A percentile compares a stretch with the other conserved stretches of the same genome.
Conservation (phyloP, 768 basidiomycete genomes). For the Kockovaella imperatae region DNA sequence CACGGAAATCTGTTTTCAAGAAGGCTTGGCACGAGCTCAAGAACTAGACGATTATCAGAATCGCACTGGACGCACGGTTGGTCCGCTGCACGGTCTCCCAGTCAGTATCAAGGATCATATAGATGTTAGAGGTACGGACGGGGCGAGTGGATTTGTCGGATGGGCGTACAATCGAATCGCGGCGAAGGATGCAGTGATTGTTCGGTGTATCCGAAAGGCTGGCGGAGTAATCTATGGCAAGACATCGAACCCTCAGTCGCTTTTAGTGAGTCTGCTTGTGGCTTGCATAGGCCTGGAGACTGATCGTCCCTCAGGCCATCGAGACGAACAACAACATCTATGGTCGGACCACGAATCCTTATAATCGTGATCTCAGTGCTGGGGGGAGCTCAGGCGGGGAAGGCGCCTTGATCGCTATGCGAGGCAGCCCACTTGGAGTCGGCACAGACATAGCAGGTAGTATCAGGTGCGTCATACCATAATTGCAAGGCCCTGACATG, state of each 20-base stretch:
- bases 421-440: conserved; percentile 20
- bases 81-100: conserved; percentile 8
- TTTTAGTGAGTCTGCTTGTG: conserved; percentile 38
- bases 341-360: conserved; percentile 28
- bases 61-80: conserved; percentile 2
- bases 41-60: conserved; percentile 2
- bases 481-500: conserved; percentile 8
- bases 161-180: conserved; percentile 59
- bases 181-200: conserved; percentile 54
- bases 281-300: background rate
- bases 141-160: conserved; percentile 54
- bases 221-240: conserved; percentile 64
- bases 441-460: conserved; percentile 10
- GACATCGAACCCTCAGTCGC: conserved; percentile 61
- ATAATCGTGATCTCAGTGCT: conserved; percentile 16
- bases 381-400: conserved; percentile 31
- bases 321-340: conserved; percentile 28
- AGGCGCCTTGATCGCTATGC: conserved; percentile 24
- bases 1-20: conserved; percentile 8
- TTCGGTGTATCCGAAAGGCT: conserved; percentile 55
- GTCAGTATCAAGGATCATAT: conserved; percentile 31
- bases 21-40: conserved; percentile 1
- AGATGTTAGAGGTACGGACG: conserved; percentile 60
- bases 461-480: conserved; percentile 4
- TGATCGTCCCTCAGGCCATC: background rate